Evolutionary conservation across 148 eudicot species (phyloP), one percentile per base, ranked within the genome.

Genomic region (Amaranthus palmeri): DNA sequence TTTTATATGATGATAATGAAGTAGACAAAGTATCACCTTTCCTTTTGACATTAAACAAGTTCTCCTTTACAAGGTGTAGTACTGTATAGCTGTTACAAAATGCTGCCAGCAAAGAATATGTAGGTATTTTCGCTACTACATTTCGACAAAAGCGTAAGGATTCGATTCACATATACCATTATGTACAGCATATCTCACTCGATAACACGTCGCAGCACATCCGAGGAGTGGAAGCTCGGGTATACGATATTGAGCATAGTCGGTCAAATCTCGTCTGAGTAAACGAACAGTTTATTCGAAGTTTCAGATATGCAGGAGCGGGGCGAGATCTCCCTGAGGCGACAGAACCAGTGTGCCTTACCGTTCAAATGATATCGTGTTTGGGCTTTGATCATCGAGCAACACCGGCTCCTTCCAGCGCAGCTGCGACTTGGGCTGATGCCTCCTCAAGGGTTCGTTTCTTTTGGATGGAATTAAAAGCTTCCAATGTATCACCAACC

Each of bases 401-500:
- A 18, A 80, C 75, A 53, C 98, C 86, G 12, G 83, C 86, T 73
- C 79, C 80, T 76, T 85, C 90, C 43, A 95, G 75, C 15, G 96
- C 96, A 54, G 97, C 90, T 76, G 85, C 72, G 86, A 95, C 87
- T 13, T 88, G 82, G 67, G 97, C 97, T 0, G 98, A 91, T 72
- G 98, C 98, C 81, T 93, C 98, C 75, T 93, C 98, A 14, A 93
- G 93, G 15, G 96, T 91, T 69, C 98, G 84, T 78, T 80, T 87
- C 85, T 91, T 93, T 75, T 89, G 85, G 14, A 89, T 74, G 13
- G 83, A 43, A 64, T 88, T 83, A 70, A 86, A 95, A 41, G 97
- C 93, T 85, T 95, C 90, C 4, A 95, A 53, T 56, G 57, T 72
- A 71, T 95, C 96, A 9, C 97, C 97, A 41, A 42, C 96, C 83